Base-by-base conservation (phyloP, 2,329 filamentous ascomycete species). In the Aureobasidium melanogenum region DNA sequence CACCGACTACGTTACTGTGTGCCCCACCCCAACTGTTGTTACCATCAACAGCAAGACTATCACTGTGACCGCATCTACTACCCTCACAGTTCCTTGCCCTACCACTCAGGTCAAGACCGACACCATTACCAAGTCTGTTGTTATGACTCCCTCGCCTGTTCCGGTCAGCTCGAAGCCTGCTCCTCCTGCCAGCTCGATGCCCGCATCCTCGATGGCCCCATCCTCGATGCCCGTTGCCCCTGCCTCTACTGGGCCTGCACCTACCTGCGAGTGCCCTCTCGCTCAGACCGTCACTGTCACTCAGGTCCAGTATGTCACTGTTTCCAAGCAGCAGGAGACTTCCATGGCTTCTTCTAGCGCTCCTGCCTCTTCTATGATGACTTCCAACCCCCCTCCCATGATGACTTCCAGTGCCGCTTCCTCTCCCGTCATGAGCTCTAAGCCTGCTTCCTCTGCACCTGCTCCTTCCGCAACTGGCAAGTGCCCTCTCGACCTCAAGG, bases 51-150 rank as follows among this genome's bases (percentile, higher is more conserved):
- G 17, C 2, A 17, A 51, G 34, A 59, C 47, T 12, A 61, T 61
- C 62, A 62, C 62, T 14, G 59, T 62, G 28, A 47, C 62, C 5
- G 22, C 46, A 10, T 47, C 62, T 10, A 63, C 62, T 1, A 63
- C 62, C 6, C 30, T 63, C 28, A 62, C 59, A n/a, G 50, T 63
- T 30, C 38, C 59, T 30, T 46, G 36, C 19, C 48, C 59, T 8
- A 58, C 46, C n/a, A 63, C 62, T 38, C 38, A 43, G 14, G 41
- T 41, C 22, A 36, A 36, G 32, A 36, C 32, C 14, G 32, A 36
- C 14, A 36, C 32, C 14, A 48, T 58, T 17, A 62, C 62, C 10
- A 56, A 56, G 10, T 24, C 52, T 6, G 28, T 34, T 2, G 24
- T 56, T 32, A n/a, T 56, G 24, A 32, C 55, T 38, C 43, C 26